Evolutionary conservation across 306 rosid genomes (phyloP).

Genomic region (Sechiopsis laciniata): DNA sequence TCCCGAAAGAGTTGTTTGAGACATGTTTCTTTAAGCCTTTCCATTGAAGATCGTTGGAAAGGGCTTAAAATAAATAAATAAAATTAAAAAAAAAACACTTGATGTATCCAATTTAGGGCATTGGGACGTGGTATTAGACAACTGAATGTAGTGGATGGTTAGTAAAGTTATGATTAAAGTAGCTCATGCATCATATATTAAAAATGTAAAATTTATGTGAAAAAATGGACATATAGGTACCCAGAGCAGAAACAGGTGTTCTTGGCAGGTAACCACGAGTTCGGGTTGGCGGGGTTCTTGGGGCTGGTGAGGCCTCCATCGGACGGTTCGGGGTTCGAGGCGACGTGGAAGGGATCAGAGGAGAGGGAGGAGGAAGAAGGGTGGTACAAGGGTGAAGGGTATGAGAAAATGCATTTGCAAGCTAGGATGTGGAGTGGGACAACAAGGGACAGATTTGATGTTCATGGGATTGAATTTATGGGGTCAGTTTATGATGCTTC

Average conservation of each 20-base stretch:
- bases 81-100: too few species aligned
- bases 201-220: too few species aligned
- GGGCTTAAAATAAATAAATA: too few species aligned
- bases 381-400: conserved; percentile 64
- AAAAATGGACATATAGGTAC: conserved; percentile 18
- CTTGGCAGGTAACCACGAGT: conserved; percentile 67
- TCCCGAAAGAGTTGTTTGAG: too few species aligned
- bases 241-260: conserved; percentile 63
- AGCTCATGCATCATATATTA: too few species aligned
- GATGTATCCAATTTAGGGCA: too few species aligned
- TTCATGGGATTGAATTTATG: conserved; percentile 33
- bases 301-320: conserved; percentile 25
- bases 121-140: too few species aligned
- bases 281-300: conserved; percentile 61
- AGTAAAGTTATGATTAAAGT: too few species aligned
- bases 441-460: background rate
- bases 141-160: too few species aligned
- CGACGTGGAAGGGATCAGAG: conserved; percentile 54
- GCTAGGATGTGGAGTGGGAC: conserved; percentile 72
- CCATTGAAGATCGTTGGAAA: too few species aligned
- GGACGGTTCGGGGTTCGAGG: conserved; percentile 47
- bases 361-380: conserved; percentile 63
- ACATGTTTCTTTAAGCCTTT: too few species aligned
- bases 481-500: conserved; percentile 75
- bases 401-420: conserved; percentile 65